Evolutionary conservation across 805 yeast genomes (phyloP).

Genomic region (Metschnikowia cerradonensis): DNA sequence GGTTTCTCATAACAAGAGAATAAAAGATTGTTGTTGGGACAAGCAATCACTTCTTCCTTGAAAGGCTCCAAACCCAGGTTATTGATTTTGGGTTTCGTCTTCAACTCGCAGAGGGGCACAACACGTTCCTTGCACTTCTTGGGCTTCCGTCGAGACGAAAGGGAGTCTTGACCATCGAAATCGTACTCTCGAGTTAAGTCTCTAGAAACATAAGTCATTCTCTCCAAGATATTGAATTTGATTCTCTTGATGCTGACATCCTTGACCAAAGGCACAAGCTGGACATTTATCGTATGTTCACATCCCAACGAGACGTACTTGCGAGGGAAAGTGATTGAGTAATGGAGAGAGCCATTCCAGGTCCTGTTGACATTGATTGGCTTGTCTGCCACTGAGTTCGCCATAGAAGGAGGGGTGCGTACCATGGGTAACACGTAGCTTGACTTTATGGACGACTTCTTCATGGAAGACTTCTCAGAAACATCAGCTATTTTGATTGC

Average conservation of each 20-base stretch:
- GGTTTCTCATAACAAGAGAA: conserved; percentile 48
- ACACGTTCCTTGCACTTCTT: conserved; percentile 41
- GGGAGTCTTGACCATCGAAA: conserved; percentile 35
- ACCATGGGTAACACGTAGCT: conserved; percentile 43
- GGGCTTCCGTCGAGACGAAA: conserved; percentile 3
- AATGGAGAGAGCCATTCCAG: conserved; percentile 69
- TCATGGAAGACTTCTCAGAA: conserved; percentile 27
- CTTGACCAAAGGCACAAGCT: conserved; percentile 63
- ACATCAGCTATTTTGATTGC: conserved; percentile 37
- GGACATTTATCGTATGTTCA: conserved; percentile 56
- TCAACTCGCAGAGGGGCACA: conserved; percentile 58
- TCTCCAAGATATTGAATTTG: conserved; percentile 62
- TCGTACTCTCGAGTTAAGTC: conserved; percentile 52
- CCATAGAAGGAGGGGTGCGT: conserved; percentile 54
- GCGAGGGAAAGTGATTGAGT: conserved; percentile 66
- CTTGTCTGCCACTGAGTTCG: conserved; percentile 57
- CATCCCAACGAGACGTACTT: conserved; percentile 65
- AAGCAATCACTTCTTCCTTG: conserved; percentile 57
- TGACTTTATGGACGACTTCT: conserved; percentile 32
- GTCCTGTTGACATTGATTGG: conserved; percentile 72
- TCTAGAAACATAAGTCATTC: conserved; percentile 58
- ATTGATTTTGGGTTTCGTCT: conserved; percentile 44
- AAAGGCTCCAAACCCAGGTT: conserved; percentile 39
- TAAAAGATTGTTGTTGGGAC: conserved; percentile 58
- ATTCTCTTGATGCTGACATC: conserved; percentile 59